These are phyloP conservation scores for Globisporangium canariense DNA, from an alignment of 352 stramenopile genomes.

Conservation along the genomic window DNA sequence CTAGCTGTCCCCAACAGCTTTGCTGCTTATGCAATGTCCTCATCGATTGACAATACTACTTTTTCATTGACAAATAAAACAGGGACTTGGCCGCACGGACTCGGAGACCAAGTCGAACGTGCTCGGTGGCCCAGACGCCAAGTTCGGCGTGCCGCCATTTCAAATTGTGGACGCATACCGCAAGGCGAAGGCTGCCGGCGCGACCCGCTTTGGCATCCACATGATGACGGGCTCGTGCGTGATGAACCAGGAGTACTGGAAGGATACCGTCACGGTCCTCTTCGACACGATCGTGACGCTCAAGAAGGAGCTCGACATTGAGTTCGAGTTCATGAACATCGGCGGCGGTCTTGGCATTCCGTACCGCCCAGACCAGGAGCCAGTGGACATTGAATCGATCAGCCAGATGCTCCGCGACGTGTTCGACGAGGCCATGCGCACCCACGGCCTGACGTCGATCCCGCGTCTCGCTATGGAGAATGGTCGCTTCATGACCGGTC, in stretches of 20 bases:
- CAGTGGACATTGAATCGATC: conserved; percentile 68
- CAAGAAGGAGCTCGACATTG: conserved; percentile 76
- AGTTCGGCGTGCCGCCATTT: conserved; percentile 87
- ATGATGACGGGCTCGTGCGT: conserved; percentile 92
- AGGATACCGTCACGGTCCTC: conserved; percentile 81
- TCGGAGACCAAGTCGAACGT: conserved; percentile 90
- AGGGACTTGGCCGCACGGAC: conserved; percentile 81
- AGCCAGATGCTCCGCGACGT: conserved; percentile 71
- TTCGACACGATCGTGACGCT: conserved; percentile 81
- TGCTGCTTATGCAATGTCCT: not conserved
- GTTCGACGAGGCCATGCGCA: conserved; percentile 73
- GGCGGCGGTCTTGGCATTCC: conserved; percentile 85
- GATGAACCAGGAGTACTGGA: conserved; percentile 89
- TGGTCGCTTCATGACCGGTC: conserved; percentile 86
- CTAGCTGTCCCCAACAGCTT: not conserved
- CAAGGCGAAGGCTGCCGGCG: conserved; percentile 69
- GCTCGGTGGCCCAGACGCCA: conserved; percentile 81
- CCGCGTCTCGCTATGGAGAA: conserved; percentile 88
- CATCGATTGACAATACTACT: not conserved
- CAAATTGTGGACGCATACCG: conserved; percentile 88
- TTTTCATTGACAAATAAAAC: not conserved
- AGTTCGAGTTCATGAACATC: conserved; percentile 92
- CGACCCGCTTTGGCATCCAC: conserved; percentile 88
- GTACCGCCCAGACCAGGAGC: conserved; percentile 71
- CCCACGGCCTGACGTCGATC: conserved; percentile 56